Percentiles rank a stretch among this genome's conserved stretches.
Conservation (phyloP, 164 flowering plant genomes). For the Vitis amurensis region DNA sequence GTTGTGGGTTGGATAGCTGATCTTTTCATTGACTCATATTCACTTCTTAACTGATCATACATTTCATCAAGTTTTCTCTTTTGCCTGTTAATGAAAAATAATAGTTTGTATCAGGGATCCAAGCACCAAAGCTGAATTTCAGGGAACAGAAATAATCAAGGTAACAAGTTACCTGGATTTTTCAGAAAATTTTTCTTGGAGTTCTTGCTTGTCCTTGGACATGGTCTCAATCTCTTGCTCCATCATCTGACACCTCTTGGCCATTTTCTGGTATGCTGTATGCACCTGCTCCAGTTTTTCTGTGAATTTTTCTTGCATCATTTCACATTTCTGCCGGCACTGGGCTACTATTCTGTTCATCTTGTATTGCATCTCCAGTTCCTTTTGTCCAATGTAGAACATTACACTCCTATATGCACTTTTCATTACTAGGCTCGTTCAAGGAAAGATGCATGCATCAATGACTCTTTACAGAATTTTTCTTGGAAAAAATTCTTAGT, state of each 20-base stretch:
- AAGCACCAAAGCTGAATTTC: not conserved
- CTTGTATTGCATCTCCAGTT: conserved; percentile 92
- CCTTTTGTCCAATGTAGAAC: conserved; percentile 93
- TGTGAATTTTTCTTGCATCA: conserved; percentile 87
- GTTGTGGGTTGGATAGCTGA: conserved; percentile 90
- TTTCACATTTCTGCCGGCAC: conserved; percentile 91
- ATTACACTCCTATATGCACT: conserved; percentile 92
- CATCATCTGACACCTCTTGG: conserved; percentile 89
- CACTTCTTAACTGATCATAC: conserved; percentile 93
- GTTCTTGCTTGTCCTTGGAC: conserved; percentile 90
- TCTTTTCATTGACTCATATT: conserved; percentile 80
- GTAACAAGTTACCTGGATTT: conserved; percentile 71
- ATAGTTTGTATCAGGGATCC: not conserved
- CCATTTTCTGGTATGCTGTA: conserved; percentile 91
- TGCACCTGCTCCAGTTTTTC: conserved; percentile 92
- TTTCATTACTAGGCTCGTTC: conserved; percentile 75
- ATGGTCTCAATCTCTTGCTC: conserved; percentile 83
- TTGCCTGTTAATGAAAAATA: conserved; percentile 51
- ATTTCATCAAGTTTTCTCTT: conserved; percentile 98
- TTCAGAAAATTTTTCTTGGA: conserved; percentile 94
- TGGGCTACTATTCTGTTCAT: conserved; percentile 84
- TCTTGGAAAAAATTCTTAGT: no score
- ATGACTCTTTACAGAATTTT: not conserved
- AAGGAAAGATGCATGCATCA: conserved; percentile 38
- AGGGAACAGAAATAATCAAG: not conserved